These are phyloP conservation scores for Brasilioporus rufonigricans DNA, from an alignment of 768 basidiomycete genomes.

Conservation along the genomic window DNA sequence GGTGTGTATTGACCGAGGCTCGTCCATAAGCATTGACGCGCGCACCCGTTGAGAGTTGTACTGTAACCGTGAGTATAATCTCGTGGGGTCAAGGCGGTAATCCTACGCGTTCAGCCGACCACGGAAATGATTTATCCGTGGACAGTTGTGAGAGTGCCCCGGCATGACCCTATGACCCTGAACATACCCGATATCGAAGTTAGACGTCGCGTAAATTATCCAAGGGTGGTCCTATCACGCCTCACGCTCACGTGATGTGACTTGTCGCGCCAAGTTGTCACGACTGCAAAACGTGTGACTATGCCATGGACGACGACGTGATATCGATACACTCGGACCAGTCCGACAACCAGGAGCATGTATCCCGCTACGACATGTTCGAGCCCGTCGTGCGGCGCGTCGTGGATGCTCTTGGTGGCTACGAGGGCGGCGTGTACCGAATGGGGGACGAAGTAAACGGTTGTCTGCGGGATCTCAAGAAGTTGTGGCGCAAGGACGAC, in stretches of 20 bases:
- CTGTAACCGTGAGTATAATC: neutral
- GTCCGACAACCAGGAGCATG: constrained; percentile 29
- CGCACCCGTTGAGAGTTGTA: neutral
- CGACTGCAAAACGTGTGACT: neutral
- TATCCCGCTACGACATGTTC: constrained; percentile 52
- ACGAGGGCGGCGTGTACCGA: constrained; percentile 62
- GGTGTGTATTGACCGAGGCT: neutral
- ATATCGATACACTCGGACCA: constrained; percentile 32
- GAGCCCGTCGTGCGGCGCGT: constrained; percentile 70
- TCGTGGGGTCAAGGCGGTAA: neutral
- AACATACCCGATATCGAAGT: too few species aligned
- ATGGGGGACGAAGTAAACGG: constrained; percentile 81
- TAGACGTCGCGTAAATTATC: neutral
- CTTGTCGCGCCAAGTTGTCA: constrained; percentile 23
- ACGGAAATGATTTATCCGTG: constrained; percentile 13
- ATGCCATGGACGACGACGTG: constrained; percentile 33
- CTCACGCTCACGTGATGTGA: constrained; percentile 29
- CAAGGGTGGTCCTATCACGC: neutral
- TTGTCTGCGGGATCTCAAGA: constrained; percentile 92
- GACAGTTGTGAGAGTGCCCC: neutral
- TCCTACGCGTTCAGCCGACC: neutral
- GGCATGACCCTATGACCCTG: neutral
- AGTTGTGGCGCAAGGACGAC: constrained; percentile 94
- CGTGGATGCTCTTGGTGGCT: constrained; percentile 78
- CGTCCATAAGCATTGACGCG: neutral